These are phyloP conservation scores for Piper longum DNA, from an alignment of 164 flowering plant species.

Conservation along the genomic window DNA sequence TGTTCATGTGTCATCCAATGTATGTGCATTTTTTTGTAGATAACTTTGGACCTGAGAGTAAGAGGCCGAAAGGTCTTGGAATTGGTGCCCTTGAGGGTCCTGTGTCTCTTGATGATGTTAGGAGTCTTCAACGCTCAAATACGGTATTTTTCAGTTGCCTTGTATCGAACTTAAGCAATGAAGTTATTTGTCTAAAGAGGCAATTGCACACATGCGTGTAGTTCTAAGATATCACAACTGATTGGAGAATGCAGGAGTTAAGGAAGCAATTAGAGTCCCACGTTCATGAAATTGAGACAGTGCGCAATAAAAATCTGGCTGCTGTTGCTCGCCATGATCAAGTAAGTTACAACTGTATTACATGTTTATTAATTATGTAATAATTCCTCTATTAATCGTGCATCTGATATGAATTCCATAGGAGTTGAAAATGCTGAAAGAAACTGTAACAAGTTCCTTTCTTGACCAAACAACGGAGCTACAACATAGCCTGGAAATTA, in stretches of 20 bases:
- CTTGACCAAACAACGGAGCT: constrained; percentile 41
- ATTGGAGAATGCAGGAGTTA: constrained; percentile 41
- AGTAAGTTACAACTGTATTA: constrained; percentile 22
- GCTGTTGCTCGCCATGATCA: constrained; percentile 52
- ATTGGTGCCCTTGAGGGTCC: constrained; percentile 96
- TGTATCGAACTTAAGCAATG: background rate
- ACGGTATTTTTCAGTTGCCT: constrained; percentile 30
- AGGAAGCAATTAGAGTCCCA: constrained; percentile 81
- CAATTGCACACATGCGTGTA: background rate
- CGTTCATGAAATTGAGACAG: constrained; percentile 46
- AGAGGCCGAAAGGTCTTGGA: constrained; percentile 80
- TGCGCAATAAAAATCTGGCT: constrained; percentile 48
- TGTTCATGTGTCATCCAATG: background rate
- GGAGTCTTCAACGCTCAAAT: constrained; percentile 87
- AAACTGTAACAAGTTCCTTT: constrained; percentile 40
- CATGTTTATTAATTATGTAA: background rate
- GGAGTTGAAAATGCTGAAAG: constrained; percentile 67
- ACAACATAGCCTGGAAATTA: constrained; percentile 31
- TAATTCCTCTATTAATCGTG: background rate
- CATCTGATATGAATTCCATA: constrained; percentile 7
- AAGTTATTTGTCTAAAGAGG: background rate
- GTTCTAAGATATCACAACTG: background rate
- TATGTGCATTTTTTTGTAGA: constrained; percentile 16
- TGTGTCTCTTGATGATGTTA: constrained; percentile 88
- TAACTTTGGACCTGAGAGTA: constrained; percentile 45